Percentiles rank a stretch among this genome's conserved stretches.
These are phyloP conservation scores for Coemansia guatemalensis DNA, from an alignment of 192 early-diverging fungal species.

Conservation along the genomic window DNA sequence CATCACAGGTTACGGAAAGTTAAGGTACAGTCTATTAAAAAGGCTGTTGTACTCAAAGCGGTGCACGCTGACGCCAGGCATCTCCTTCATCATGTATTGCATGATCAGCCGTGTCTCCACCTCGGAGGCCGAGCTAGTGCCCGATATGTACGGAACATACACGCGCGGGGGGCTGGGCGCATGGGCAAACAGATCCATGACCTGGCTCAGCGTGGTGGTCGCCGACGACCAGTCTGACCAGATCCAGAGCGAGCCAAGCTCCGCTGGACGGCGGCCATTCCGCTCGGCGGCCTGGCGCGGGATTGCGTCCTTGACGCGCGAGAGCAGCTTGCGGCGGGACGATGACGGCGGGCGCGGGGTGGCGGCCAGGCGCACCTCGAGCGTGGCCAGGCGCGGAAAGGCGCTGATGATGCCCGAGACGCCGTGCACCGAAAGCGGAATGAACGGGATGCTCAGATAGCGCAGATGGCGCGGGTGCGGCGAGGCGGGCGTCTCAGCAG, in stretches of 20 bases:
- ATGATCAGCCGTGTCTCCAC: conserved; percentile 47
- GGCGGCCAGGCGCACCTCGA: conserved; percentile 48
- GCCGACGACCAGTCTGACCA: conserved; percentile 54
- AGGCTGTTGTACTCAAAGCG: conserved; percentile 50
- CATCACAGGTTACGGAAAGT: too few relatives aligned
- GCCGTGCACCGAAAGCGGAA: conserved; percentile 43
- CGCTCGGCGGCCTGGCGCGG: conserved; percentile 30
- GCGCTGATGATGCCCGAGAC: conserved; percentile 42
- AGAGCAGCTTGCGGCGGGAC: conserved; percentile 45
- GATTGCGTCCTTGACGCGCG: conserved; percentile 39
- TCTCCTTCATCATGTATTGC: conserved; percentile 51
- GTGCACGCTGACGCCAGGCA: conserved; percentile 38
- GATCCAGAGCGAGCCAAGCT: conserved; percentile 46
- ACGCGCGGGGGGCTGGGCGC: conserved; percentile 33
- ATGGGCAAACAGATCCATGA: conserved; percentile 46
- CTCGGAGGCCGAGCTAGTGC: conserved; percentile 39
- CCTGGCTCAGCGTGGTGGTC: conserved; percentile 37
- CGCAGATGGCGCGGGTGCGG: conserved; percentile 44
- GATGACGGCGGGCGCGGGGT: conserved; percentile 30
- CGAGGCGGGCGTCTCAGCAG: conserved; percentile 15
- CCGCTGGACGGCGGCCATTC: conserved; percentile 24
- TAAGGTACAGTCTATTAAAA: background rate
- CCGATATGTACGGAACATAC: conserved; percentile 45
- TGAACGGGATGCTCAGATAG: conserved; percentile 53
- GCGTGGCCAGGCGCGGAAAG: conserved; percentile 38